Evolutionary conservation across 2,329 filamentous ascomycete genomes (phyloP).

Genomic region (Trichoderma endophyticum): DNA sequence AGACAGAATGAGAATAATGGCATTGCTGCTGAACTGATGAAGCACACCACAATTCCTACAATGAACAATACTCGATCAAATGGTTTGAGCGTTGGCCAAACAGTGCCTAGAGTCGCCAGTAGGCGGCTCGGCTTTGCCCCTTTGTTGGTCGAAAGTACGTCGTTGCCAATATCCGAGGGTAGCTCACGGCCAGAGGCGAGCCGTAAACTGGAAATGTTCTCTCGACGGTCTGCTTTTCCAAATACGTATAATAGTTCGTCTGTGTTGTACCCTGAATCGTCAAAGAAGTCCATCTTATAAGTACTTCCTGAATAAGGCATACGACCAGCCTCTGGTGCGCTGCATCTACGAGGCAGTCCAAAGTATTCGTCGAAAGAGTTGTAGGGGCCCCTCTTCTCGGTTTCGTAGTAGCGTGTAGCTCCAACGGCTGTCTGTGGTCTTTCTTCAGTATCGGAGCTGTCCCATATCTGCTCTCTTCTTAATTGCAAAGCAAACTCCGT

Average conservation of each 20-base stretch:
- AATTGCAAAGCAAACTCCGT: conserved; percentile 24
- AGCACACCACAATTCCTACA: conserved; percentile 57
- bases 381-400: conserved; percentile 13
- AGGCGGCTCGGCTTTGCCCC: conserved; percentile 11
- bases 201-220: conserved; percentile 31
- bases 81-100: conserved; percentile 63
- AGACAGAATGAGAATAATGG: conserved; percentile 76
- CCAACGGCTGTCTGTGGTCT: not conserved
- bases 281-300: not conserved
- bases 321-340: not conserved
- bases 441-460: not conserved
- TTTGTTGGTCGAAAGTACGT: not conserved
- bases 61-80: conserved; percentile 54
- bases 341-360: not conserved
- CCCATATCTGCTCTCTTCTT: conserved; percentile 25
- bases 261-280: not conserved
- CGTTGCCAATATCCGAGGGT: not conserved
- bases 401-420: not conserved
- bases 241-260: conserved; percentile 25
- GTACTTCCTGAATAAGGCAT: not conserved
- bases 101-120: conserved; percentile 44
- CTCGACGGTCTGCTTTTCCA: conserved; percentile 24
- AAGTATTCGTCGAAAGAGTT: conserved; percentile 13
- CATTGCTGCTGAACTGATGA: conserved; percentile 63
- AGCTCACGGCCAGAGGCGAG: conserved; percentile 13